Conservation (phyloP, 768 basidiomycete species). For the Exsudoporus frostii region DNA sequence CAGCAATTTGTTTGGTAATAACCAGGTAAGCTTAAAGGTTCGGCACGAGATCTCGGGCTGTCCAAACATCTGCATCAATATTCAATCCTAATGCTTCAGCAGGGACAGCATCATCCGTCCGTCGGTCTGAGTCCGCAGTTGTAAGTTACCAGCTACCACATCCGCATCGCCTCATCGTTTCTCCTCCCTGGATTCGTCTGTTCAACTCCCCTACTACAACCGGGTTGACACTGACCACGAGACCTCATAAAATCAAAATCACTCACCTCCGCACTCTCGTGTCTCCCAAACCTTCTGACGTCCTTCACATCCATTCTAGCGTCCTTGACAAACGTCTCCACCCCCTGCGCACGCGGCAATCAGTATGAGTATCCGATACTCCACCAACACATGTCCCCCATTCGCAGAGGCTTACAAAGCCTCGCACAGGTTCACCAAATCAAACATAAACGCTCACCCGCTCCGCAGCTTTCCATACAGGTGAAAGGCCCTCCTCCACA, state of each 20-base stretch:
- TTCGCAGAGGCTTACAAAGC: not conserved
- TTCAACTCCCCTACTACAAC: not conserved
- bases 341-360: not conserved
- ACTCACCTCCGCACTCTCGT: not conserved
- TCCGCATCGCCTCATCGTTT: not conserved
- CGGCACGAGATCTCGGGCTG: not conserved
- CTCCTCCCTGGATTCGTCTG: not conserved
- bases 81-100: not conserved
- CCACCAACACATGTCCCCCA: not conserved
- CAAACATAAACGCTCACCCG: slow-evolving; percentile 7
- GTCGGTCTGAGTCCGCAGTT: not conserved
- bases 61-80: not conserved
- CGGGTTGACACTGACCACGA: not conserved
- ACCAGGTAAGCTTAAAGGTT: not conserved
- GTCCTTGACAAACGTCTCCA: slow-evolving; percentile 4
- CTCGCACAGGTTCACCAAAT: no score
- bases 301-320: not conserved
- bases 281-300: not conserved
- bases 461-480: slow-evolving; percentile 6
- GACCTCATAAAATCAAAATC: not conserved
- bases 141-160: no score
- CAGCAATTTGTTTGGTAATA: not conserved
- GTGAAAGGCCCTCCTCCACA: not conserved
- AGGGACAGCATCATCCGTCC: not conserved
- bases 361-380: not conserved